phyloP scores from a whole-genome alignment of 2,329 filamentous ascomycete genomes.

The Sarocladium kiliense region DNA sequence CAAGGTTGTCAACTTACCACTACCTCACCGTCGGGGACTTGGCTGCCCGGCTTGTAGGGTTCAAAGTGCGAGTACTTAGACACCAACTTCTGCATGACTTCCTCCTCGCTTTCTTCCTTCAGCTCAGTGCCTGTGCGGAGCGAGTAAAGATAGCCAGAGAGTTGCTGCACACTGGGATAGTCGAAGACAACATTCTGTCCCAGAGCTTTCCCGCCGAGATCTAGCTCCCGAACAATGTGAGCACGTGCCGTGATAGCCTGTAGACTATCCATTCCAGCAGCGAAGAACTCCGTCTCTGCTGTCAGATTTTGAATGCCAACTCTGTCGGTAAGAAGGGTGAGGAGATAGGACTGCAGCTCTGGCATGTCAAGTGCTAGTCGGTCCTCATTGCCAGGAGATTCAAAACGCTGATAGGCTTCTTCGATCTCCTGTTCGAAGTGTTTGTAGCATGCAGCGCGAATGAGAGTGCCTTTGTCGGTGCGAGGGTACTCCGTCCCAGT shows the following conservation, averaged over 20 bases:
- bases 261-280: constrained; percentile 51
- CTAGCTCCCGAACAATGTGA: constrained; percentile 44
- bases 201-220: constrained; percentile 40
- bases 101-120: constrained; percentile 20
- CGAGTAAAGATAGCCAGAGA: constrained; percentile 38
- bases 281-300: constrained; percentile 50
- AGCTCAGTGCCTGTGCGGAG: constrained; percentile 29
- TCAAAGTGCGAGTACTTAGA: constrained; percentile 13
- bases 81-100: constrained; percentile 15
- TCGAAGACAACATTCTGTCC: constrained; percentile 57
- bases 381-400: not conserved
- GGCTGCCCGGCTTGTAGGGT: not conserved
- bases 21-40: not conserved
- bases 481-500: constrained; percentile 33
- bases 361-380: constrained; percentile 14
- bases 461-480: constrained; percentile 51
- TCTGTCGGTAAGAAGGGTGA: constrained; percentile 18
- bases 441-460: constrained; percentile 42
- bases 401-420: constrained; percentile 22
- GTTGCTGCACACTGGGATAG: constrained; percentile 37
- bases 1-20: not conserved
- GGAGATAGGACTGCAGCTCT: constrained; percentile 29
- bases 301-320: not conserved
- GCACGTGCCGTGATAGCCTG: constrained; percentile 52
- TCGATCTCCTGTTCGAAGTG: constrained; percentile 39